Conservation (phyloP, 2,329 filamentous ascomycete genomes). For the Cercospora brassicicola region DNA sequence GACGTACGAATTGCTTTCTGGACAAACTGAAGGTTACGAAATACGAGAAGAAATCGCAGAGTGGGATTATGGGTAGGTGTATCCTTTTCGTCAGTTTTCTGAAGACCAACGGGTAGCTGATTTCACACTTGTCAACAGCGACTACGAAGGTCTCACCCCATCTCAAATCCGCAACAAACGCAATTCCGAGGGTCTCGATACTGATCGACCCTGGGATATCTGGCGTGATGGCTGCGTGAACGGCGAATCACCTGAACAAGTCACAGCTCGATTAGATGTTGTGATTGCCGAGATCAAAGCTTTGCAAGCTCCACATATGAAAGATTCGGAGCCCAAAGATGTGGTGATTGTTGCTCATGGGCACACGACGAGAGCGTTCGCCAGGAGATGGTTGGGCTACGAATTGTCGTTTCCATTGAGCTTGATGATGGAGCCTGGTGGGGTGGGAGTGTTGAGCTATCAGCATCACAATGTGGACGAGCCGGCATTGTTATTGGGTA, state of each 20-base stretch:
- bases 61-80: conserved; percentile 71
- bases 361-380: conserved; percentile 79
- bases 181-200: conserved; percentile 57
- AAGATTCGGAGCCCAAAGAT: conserved; percentile 56
- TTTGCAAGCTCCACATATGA: conserved; percentile 53
- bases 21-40: conserved; percentile 38
- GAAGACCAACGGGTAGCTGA: too few species aligned
- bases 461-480: conserved; percentile 77
- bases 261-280: conserved; percentile 68
- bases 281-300: conserved; percentile 71
- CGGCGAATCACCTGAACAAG: conserved; percentile 71
- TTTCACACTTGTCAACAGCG: conserved; percentile 37
- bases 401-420: conserved; percentile 66
- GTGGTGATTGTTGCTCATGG: conserved; percentile 81
- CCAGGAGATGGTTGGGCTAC: conserved; percentile 77
- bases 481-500: conserved; percentile 75
- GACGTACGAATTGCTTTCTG: conserved; percentile 52
- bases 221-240: conserved; percentile 86
- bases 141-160: conserved; percentile 77
- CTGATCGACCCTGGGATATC: conserved; percentile 70
- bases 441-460: conserved; percentile 78
- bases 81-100: not conserved
- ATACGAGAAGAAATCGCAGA: conserved; percentile 72
- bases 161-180: conserved; percentile 65
- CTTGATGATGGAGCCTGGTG: conserved; percentile 79